These are phyloP conservation scores for Monosporascus sp. DNA, from an alignment of 2,329 filamentous ascomycete genomes.

Conservation along the genomic window DNA sequence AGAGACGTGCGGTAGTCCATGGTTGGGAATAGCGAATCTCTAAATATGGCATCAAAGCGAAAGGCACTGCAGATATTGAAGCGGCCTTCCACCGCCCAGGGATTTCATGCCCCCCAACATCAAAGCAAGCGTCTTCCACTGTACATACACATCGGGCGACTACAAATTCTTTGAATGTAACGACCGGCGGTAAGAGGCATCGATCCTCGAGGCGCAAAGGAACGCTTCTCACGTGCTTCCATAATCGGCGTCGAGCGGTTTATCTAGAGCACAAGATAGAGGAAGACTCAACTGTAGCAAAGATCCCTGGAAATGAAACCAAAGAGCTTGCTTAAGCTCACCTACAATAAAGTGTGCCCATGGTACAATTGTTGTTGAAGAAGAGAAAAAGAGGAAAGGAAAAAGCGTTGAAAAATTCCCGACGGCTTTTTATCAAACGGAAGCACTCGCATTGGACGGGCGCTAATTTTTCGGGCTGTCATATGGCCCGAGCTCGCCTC, in stretches of 20 bases:
- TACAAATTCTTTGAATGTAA: constrained; percentile 43
- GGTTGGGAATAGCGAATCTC: too few relatives aligned
- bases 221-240: constrained; percentile 60
- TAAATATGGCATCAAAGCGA: too few relatives aligned
- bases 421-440: not conserved
- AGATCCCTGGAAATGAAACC: constrained; percentile 29
- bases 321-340: constrained; percentile 49
- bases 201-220: constrained; percentile 48
- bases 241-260: constrained; percentile 57
- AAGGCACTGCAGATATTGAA: too few relatives aligned
- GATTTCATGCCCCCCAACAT: too few relatives aligned
- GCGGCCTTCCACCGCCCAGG: too few relatives aligned
- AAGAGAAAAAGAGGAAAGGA: constrained; percentile 35
- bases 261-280: constrained; percentile 69
- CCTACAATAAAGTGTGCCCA: constrained; percentile 68
- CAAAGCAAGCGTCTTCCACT: too few relatives aligned
- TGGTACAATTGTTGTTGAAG: constrained; percentile 56
- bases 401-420: constrained; percentile 1
- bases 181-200: constrained; percentile 70
- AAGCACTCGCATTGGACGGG: not conserved
- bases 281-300: constrained; percentile 57
- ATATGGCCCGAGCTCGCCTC: not conserved
- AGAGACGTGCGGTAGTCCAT: too few relatives aligned
- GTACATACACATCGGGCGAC: too few relatives aligned
- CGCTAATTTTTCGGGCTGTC: not conserved